Evolutionary conservation across 1,284 basidiomycete genomes (phyloP), one percentile per base, ranked within the genome.

Genomic region (Microbotryum intermedium): DNA sequence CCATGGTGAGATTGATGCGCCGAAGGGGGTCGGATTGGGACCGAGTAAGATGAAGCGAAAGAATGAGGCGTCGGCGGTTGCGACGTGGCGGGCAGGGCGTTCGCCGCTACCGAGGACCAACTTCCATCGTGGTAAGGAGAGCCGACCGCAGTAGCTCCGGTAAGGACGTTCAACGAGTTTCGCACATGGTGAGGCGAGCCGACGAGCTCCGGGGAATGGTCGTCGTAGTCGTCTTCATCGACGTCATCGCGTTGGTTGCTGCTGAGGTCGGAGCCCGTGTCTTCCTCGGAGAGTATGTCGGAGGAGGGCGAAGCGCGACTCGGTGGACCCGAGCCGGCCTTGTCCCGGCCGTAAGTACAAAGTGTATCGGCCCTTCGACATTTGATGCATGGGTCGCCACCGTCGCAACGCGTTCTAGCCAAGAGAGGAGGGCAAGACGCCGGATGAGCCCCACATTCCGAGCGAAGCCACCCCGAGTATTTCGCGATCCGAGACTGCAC

Each of bases 371-470:
- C 58, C 46, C 61, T 59, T n/a, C 51, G 55, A 46, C 66, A 67
- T 18, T 64, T 50, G 18, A 60, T 57, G 61, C 66, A 67, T 13
- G 62, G 64, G 26, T 62, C 50, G 26, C 61, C 57, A 2, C 66
- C 66, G n/a, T 67, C 66, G 53, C 66, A 67, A 11, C 66, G 58
- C 3, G 65, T 59, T 43, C 66, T 67, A n/a, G 47, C 5, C 7
- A 6, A 8, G 2, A 4, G n/a, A 11, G 6, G 9, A 21, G 6
- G 26, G 1, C 2, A 20, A 44, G 53, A 20, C 11, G 42, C 29
- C n/a, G 25, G 50, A 39, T n/a, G 45, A 25, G 45, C 2, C n/a
- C 20, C 20, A 39, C 10, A 11, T 29, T 23, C 29, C 16, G 9
- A 6, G 21, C 25, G 28, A 20, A 18, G n/a, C 18, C n/a, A 1